A percentile compares a stretch with the other conserved stretches of the same genome.
phyloP scores from a whole-genome alignment of 352 stramenopile genomes.

The Phytophthora agathidicida region DNA sequence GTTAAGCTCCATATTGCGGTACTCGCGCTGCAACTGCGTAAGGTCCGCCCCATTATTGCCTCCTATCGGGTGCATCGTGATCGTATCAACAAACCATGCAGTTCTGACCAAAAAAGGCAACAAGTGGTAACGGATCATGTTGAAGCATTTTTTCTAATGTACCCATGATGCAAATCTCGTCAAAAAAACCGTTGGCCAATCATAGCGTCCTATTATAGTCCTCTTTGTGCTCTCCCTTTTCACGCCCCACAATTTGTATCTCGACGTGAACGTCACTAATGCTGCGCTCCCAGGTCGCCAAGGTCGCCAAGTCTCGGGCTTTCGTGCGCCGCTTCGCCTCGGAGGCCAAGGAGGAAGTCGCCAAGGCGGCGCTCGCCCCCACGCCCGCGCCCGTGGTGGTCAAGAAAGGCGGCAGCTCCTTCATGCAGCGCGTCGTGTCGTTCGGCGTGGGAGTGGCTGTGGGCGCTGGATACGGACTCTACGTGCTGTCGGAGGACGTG shows the following conservation, averaged over 20 bases:
- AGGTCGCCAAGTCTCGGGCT: constrained; percentile 27
- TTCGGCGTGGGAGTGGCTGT: constrained; percentile 75
- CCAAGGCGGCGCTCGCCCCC: constrained; percentile 18
- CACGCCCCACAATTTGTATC: constrained; percentile 25
- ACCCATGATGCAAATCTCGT: too few relatives aligned
- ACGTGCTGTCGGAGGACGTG: constrained; percentile 76
- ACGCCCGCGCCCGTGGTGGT: constrained; percentile 37
- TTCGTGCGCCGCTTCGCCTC: constrained; percentile 65
- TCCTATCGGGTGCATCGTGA: constrained; percentile 27
- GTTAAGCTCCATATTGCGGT: constrained; percentile 98
- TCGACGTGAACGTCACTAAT: constrained; percentile 30
- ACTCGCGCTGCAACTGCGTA: constrained; percentile 94
- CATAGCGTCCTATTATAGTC: too few relatives aligned
- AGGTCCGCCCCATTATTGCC: constrained; percentile 69
- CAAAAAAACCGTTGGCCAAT: too few relatives aligned
- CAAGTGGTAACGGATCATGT: constrained; percentile 23
- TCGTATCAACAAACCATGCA: too few relatives aligned
- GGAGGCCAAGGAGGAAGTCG: constrained; percentile 54
- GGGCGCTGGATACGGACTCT: constrained; percentile 67
- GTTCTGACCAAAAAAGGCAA: constrained; percentile 14
- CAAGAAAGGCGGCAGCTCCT: constrained; percentile 66
- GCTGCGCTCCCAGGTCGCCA: constrained; percentile 39
- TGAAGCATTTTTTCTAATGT: too few relatives aligned
- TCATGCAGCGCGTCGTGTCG: constrained; percentile 71
- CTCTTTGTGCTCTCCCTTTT: not conserved